Conservation (phyloP, 257 asterid genomes). For the Paraleonurus japonicus region DNA sequence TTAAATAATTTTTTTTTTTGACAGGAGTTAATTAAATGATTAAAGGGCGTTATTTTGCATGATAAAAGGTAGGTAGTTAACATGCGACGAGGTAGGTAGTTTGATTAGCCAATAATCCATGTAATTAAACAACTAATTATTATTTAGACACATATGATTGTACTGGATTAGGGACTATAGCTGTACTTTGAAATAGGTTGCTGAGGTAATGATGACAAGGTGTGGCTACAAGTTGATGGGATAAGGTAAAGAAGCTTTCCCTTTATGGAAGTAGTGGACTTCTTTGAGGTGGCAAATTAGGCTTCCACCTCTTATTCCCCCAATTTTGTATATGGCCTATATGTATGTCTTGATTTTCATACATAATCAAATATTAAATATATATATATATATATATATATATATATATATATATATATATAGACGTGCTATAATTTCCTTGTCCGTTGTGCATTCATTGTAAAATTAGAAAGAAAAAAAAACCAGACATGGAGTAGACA, state of each 20-base stretch:
- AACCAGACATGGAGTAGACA: too few species aligned
- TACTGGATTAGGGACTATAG: slow-evolving; percentile 1
- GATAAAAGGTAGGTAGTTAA: not conserved
- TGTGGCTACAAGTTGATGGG: slow-evolving; percentile 13
- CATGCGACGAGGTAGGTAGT: not conserved
- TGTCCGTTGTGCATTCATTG: too few species aligned
- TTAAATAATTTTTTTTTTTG: too few species aligned
- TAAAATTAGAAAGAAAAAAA: not conserved
- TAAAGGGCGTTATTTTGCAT: not conserved
- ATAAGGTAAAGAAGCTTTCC: slow-evolving; percentile 21
- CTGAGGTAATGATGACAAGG: slow-evolving; percentile 32
- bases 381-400: too few species aligned
- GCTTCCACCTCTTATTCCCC: too few species aligned
- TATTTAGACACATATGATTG: not conserved
- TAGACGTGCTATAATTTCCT: too few species aligned
- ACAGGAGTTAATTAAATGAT: too few species aligned
- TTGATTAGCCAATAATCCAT: slow-evolving; percentile 25
- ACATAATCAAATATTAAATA: too few species aligned
- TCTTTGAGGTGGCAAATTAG: not conserved
- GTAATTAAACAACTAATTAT: slow-evolving; percentile 18
- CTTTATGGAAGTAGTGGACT: slow-evolving; percentile 35
- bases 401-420: too few species aligned
- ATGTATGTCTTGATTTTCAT: too few species aligned
- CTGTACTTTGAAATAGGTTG: slow-evolving; percentile 24
- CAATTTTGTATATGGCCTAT: too few species aligned